Evolutionary conservation across 73 alveolate genomes (phyloP), one percentile per base, ranked within the genome.

Genomic region (Paramecium sonneborni): DNA sequence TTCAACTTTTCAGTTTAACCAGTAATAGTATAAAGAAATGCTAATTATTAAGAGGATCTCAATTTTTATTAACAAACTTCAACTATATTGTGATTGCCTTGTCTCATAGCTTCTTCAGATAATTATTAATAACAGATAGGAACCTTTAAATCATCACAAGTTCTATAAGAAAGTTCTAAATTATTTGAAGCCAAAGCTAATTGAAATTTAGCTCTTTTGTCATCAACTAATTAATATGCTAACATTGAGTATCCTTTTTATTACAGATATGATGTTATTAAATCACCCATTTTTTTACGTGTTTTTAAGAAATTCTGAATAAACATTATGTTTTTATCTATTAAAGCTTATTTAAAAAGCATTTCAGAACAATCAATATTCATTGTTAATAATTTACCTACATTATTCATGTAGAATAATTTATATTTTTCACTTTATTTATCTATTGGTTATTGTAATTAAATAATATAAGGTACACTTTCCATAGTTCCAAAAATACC

Each of bases 401-500:
- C 32, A 79, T 44, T 43, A 79, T 79, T 62, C 74, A 79, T 43
- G 43, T 24, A 79, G 14, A 41, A 14, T 20, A 79, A 11, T 79
- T 79, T 79, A 79, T 37, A 79, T 39, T 43, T 30, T 62, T 30
- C 34, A 43, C 35, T 6, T 79, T 14, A 39, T 34, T 24, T 43
- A 20, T 79, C 90, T 37, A 79, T 26, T 11, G 90, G 90, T 23
- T 79, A 46, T 20, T 79, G 34, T 43, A 94, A 57, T 43, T 88
- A 48, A 18, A 70, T 88, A 26, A 92, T 84, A 74, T 95, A 94
- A 48, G 94, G 86, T 15, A 95, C 93, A 34, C 89, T 93, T 14
- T 95, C 96, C 11, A 85, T 28, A 6, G 95, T 52, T 84, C 92
- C 92, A 35, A 95, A 88, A 10, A 94, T 92, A 21, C 98, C 98